Evolutionary conservation across 2,329 filamentous ascomycete species (phyloP).

Genomic region (Talaromyces piceae): DNA sequence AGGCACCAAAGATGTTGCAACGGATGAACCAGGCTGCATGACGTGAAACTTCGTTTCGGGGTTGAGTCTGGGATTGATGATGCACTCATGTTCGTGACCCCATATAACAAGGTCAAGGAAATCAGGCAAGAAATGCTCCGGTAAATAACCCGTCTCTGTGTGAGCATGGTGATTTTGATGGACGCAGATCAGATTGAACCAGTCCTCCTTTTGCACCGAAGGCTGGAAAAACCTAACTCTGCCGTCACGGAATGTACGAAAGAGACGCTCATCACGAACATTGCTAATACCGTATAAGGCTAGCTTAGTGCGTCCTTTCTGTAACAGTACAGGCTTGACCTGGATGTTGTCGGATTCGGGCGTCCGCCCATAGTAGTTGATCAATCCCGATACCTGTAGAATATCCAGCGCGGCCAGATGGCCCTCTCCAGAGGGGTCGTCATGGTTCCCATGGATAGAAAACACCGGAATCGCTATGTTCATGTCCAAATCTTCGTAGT

Average conservation of each 20-base stretch:
- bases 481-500: conserved; percentile 96
- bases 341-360: conserved; percentile 90
- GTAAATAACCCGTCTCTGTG: conserved; percentile 86
- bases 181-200: conserved; percentile 93
- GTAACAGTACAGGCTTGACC: conserved; percentile 82
- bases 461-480: conserved; percentile 97
- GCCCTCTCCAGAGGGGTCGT: conserved; percentile 94
- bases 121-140: conserved; percentile 84
- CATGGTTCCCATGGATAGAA: conserved; percentile 96
- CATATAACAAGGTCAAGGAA: conserved; percentile 90
- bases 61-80: conserved; percentile 77
- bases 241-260: conserved; percentile 84
- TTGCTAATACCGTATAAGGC: conserved; percentile 94
- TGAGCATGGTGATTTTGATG: conserved; percentile 95
- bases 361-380: conserved; percentile 94
- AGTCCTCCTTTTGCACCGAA: conserved; percentile 70
- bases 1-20: conserved; percentile 83
- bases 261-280: conserved; percentile 88
- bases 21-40: conserved; percentile 94
- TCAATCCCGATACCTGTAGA: conserved; percentile 77
- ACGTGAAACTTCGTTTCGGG: conserved; percentile 86
- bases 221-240: conserved; percentile 93
- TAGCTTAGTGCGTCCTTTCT: conserved; percentile 88
- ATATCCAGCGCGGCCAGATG: conserved; percentile 86
- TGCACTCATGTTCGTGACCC: conserved; percentile 96